Percentiles rank a stretch among this genome's conserved stretches.
phyloP scores from a whole-genome alignment of 1,284 basidiomycete species.

The Fomitopsis betulina region DNA sequence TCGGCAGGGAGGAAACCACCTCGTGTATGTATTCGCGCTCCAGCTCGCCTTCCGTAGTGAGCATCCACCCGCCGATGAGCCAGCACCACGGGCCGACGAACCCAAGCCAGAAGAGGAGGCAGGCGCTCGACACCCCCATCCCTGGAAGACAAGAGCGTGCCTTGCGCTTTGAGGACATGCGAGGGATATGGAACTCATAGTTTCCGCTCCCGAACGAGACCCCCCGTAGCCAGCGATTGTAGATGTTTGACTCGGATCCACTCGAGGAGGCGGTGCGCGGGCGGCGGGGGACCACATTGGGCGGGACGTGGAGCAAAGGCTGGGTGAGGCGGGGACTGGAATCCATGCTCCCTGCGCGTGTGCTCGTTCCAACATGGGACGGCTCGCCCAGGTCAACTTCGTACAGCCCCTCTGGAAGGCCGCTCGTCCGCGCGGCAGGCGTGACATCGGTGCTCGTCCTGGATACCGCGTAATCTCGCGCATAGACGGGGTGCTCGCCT shows the following conservation, averaged over 20 bases:
- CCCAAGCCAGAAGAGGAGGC: slow-evolving; percentile 65
- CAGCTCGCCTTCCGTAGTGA: slow-evolving; percentile 32
- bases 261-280: slow-evolving; percentile 8
- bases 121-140: slow-evolving; percentile 30
- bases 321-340: background rate
- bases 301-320: slow-evolving; percentile 7
- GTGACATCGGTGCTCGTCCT: slow-evolving; percentile 4
- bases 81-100: slow-evolving; percentile 63
- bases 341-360: background rate
- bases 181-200: background rate
- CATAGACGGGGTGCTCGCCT: background rate
- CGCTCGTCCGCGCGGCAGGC: slow-evolving; percentile 7
- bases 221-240: slow-evolving; percentile 26
- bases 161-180: background rate
- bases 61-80: slow-evolving; percentile 71
- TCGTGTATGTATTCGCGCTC: slow-evolving; percentile 18
- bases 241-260: slow-evolving; percentile 19
- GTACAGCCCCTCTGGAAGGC: slow-evolving; percentile 18
- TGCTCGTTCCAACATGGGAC: background rate
- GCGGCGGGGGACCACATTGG: slow-evolving; percentile 12
- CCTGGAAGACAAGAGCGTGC: background rate
- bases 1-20: slow-evolving; percentile 24
- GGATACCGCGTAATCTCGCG: slow-evolving; percentile 11
- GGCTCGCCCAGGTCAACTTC: slow-evolving; percentile 14
- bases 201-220: slow-evolving; percentile 30